Evolutionary conservation across 768 basidiomycete species (phyloP).

Genomic region (Tephrocybe rancida): DNA sequence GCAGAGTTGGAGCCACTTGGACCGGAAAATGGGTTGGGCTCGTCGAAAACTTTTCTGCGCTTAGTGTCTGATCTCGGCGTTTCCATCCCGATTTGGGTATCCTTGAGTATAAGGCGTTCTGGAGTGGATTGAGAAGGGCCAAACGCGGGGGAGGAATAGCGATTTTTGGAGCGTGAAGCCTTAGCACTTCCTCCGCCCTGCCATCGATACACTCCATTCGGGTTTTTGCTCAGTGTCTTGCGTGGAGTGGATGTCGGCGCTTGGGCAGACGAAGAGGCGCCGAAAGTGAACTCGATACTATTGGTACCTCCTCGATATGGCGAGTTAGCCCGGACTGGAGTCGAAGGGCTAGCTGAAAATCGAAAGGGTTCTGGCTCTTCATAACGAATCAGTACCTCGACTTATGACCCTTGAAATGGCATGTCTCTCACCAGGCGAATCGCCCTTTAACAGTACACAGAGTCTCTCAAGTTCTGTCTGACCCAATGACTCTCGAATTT

Average conservation of each 20-base stretch:
- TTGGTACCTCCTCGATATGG: constrained; percentile 22
- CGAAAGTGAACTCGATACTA: constrained; percentile 21
- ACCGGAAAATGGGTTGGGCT: constrained; percentile 31
- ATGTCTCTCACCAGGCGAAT: constrained; percentile 43
- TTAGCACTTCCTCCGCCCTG: constrained; percentile 77
- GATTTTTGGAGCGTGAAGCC: constrained; percentile 51
- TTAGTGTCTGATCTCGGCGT: constrained; percentile 53
- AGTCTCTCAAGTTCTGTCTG: constrained; percentile 9
- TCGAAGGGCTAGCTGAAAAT: constrained; percentile 52
- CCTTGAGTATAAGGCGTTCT: constrained; percentile 37
- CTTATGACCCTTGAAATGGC: not conserved
- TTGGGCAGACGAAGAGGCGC: constrained; percentile 8
- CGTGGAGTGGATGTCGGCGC: constrained; percentile 36
- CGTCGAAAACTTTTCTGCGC: constrained; percentile 60
- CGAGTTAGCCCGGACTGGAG: constrained; percentile 42
- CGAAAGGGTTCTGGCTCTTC: constrained; percentile 58
- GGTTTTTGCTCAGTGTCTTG: constrained; percentile 65
- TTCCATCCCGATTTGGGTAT: constrained; percentile 35
- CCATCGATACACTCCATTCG: constrained; percentile 75
- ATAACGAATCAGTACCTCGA: not conserved
- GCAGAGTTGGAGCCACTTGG: constrained; percentile 25
- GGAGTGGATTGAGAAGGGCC: constrained; percentile 52
- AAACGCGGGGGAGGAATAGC: constrained; percentile 76
- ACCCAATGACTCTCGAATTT: constrained; percentile 11
- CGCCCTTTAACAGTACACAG: constrained; percentile 46